phyloP scores from a whole-genome alignment of 495 filamentous ascomycete genomes.

The Neurospora africana region DNA sequence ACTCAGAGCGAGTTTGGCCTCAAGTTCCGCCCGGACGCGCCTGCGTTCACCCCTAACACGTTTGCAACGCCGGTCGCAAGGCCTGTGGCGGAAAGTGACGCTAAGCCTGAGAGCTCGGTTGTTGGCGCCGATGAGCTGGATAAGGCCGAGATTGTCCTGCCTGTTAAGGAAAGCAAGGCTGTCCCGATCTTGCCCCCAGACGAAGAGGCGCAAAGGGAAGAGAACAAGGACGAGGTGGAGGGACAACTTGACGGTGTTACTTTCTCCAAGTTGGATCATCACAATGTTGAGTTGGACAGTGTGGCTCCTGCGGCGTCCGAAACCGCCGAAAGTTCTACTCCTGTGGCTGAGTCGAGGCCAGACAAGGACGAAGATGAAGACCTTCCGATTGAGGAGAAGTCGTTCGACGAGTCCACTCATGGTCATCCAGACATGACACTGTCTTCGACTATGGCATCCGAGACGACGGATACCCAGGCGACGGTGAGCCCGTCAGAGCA shows the following conservation, averaged over 20 bases:
- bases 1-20: constrained; percentile 56
- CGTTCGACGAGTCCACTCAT: constrained; percentile 36
- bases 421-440: constrained; percentile 31
- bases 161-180: constrained; percentile 63
- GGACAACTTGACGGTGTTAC: constrained; percentile 45
- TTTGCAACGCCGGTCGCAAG: constrained; percentile 30
- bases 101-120: constrained; percentile 43
- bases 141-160: constrained; percentile 45
- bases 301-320: constrained; percentile 59
- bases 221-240: constrained; percentile 35
- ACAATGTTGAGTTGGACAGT: constrained; percentile 48
- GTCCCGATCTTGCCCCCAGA: constrained; percentile 70
- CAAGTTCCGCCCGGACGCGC: constrained; percentile 72
- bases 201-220: constrained; percentile 19
- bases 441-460: constrained; percentile 34
- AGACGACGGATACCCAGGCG: constrained; percentile 38
- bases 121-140: constrained; percentile 65
- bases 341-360: constrained; percentile 9
- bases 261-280: constrained; percentile 63
- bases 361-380: constrained; percentile 17
- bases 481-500: constrained; percentile 35
- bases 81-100: constrained; percentile 21
- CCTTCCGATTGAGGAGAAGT: constrained; percentile 21
- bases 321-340: constrained; percentile 22
- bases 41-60: constrained; percentile 60